These are phyloP conservation scores for Phoma herbarum DNA, from an alignment of 2,329 filamentous ascomycete genomes.

Conservation along the genomic window DNA sequence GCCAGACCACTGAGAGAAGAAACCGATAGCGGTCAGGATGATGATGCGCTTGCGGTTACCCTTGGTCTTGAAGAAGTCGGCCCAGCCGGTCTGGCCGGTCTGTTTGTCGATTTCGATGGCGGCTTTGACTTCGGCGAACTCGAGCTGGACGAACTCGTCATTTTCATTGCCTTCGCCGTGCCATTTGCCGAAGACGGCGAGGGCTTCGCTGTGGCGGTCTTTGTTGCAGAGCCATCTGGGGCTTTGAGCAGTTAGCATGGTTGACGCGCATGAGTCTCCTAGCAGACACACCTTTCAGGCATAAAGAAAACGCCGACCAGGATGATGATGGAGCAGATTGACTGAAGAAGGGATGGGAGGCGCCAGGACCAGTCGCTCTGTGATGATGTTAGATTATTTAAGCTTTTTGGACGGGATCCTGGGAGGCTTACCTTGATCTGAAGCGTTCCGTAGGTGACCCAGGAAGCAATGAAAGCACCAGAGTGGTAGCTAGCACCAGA, in stretches of 20 bases:
- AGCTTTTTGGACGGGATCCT: not conserved
- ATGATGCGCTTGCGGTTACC: constrained; percentile 52
- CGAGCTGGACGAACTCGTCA: not conserved
- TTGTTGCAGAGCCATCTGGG: constrained; percentile 65
- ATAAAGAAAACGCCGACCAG: not conserved
- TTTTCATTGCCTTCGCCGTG: constrained; percentile 54
- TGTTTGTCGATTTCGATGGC: constrained; percentile 24
- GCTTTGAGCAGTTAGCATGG: not conserved
- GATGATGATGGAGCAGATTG: not conserved
- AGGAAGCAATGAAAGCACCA: not conserved
- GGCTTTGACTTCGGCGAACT: not conserved
- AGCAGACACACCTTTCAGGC: not conserved
- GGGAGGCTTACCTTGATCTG: not conserved
- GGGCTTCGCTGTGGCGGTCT: constrained; percentile 62
- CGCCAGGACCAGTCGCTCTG: not conserved
- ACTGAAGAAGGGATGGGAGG: not conserved
- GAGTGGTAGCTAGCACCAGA: not conserved
- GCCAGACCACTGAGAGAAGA: constrained; percentile 1
- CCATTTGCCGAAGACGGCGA: constrained; percentile 62
- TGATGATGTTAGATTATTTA: not conserved
- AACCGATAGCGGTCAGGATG: constrained; percentile 36
- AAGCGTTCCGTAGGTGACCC: not conserved
- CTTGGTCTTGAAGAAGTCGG: constrained; percentile 38
- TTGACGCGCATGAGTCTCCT: not conserved
- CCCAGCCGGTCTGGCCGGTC: constrained; percentile 28